phyloP scores from a whole-genome alignment of 768 basidiomycete species.

The Termitomyces sp. region DNA sequence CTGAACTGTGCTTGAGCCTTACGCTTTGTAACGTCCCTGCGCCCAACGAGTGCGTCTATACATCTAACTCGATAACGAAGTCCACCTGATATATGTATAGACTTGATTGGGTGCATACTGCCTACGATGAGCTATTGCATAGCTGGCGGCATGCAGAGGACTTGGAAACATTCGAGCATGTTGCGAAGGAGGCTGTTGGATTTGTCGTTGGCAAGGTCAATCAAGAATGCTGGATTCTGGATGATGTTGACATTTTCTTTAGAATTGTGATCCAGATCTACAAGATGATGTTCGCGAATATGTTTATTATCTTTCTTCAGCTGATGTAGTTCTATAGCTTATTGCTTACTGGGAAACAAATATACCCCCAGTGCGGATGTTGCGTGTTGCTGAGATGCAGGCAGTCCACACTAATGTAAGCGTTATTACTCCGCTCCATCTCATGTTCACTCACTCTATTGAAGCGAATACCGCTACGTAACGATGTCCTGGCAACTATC shows the following conservation, averaged over 20 bases:
- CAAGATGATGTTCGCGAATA: constrained; percentile 52
- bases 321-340: constrained; percentile 36
- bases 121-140: constrained; percentile 59
- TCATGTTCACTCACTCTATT: background rate
- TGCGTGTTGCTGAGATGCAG: constrained; percentile 45
- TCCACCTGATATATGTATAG: constrained; percentile 26
- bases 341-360: constrained; percentile 58
- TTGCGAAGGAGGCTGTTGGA: constrained; percentile 50
- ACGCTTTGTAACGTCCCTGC: constrained; percentile 65
- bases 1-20: constrained; percentile 64
- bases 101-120: constrained; percentile 50
- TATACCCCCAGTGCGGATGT: constrained; percentile 49
- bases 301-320: background rate
- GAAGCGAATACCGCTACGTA: constrained; percentile 51
- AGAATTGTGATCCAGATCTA: constrained; percentile 53
- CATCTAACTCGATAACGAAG: background rate
- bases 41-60: constrained; percentile 54
- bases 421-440: background rate
- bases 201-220: constrained; percentile 55
- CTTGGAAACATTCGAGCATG: constrained; percentile 61
- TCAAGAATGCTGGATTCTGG: background rate
- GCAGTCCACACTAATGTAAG: constrained; percentile 60
- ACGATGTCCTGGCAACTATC: constrained; percentile 44
- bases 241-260: constrained; percentile 5
- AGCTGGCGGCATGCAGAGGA: constrained; percentile 64